phyloP scores from a whole-genome alignment of 129 eudicot genomes.

The Lonicera japonica region DNA sequence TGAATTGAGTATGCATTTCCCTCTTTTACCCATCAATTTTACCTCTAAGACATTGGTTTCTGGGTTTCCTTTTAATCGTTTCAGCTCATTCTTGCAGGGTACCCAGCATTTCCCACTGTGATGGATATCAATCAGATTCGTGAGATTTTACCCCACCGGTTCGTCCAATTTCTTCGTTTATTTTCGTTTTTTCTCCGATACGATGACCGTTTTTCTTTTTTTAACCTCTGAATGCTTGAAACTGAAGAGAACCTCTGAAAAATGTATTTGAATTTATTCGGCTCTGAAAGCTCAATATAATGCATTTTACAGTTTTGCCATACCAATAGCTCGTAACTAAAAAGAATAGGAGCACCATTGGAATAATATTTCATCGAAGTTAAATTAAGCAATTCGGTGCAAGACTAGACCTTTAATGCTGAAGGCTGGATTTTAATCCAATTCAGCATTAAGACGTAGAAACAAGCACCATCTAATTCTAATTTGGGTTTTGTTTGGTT shows the following conservation, averaged over 20 bases:
- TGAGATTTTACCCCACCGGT: constrained; percentile 93
- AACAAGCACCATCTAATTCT: not conserved
- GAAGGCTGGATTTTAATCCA: not conserved
- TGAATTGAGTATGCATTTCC: constrained; percentile 51
- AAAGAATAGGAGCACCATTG: no score
- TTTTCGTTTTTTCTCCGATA: not conserved
- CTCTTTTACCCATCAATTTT: not conserved
- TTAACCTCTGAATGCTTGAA: no score
- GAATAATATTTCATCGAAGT: no score
- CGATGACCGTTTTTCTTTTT: no score
- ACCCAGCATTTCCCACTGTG: constrained; percentile 84
- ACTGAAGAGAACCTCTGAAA: no score
- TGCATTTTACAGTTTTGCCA: no score
- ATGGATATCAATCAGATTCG: constrained; percentile 93
- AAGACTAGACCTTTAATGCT: no score
- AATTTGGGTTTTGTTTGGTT: constrained; percentile 18
- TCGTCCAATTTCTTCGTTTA: constrained; percentile 15
- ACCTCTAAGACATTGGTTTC: not conserved
- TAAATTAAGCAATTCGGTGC: no score
- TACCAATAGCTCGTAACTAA: no score
- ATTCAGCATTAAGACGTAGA: no score
- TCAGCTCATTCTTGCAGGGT: constrained; percentile 34
- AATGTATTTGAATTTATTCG: no score
- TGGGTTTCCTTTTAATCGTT: not conserved
- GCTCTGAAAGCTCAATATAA: no score